Conservation (phyloP, 1,284 basidiomycete species). For the Ceratobasidium sp. region DNA sequence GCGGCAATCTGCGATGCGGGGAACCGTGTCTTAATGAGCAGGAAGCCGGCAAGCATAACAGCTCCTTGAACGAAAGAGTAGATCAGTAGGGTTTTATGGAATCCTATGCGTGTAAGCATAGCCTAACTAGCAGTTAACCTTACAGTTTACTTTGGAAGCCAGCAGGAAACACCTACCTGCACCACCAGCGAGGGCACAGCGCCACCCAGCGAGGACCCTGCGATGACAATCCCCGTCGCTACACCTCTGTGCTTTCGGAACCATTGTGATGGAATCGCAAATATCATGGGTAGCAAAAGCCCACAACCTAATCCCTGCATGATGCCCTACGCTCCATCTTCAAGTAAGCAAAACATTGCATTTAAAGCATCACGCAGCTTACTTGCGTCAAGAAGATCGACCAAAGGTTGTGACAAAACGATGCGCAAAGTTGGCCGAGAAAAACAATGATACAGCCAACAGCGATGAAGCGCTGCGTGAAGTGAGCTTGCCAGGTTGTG, state of each 20-base stretch:
- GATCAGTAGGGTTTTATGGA: slow-evolving; percentile 50
- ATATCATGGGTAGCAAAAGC: slow-evolving; percentile 49
- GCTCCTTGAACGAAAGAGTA: slow-evolving; percentile 49
- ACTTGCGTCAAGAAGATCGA: slow-evolving; percentile 51
- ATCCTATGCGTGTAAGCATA: slow-evolving; percentile 49
- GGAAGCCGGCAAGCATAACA: slow-evolving; percentile 41
- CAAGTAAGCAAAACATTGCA: background rate
- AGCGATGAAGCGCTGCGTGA: slow-evolving; percentile 45
- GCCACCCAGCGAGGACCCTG: slow-evolving; percentile 50
- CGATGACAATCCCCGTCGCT: slow-evolving; percentile 52
- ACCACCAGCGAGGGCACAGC: slow-evolving; percentile 32
- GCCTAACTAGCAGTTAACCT: slow-evolving; percentile 17
- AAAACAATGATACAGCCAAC: slow-evolving; percentile 48
- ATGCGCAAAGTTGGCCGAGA: slow-evolving; percentile 47
- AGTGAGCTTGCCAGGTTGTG: background rate
- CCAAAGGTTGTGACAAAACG: slow-evolving; percentile 50
- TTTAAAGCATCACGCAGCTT: slow-evolving; percentile 4
- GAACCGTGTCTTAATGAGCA: slow-evolving; percentile 49
- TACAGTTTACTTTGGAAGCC: background rate
- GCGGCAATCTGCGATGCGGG: slow-evolving; percentile 42
- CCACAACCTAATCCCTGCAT: slow-evolving; percentile 49
- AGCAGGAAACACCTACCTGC: slow-evolving; percentile 5
- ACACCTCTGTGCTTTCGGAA: slow-evolving; percentile 51
- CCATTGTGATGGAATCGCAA: slow-evolving; percentile 52
- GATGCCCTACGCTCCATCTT: slow-evolving; percentile 37